Conservation (phyloP, 169 alveolate genomes). For the Theileria sp. region DNA sequence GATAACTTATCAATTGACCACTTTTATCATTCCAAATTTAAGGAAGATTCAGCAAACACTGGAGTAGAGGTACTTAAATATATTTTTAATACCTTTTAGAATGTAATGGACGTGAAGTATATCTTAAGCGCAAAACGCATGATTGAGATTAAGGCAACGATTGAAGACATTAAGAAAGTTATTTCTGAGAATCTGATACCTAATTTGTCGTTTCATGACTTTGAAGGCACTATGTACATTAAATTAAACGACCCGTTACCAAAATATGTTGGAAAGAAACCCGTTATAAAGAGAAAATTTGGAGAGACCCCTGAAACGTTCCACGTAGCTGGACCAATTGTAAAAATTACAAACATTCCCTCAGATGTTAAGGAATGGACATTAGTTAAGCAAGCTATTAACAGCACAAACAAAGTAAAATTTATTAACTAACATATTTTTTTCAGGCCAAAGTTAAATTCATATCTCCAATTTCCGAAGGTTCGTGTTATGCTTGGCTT, state of each 20-base stretch:
- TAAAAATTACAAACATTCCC: slow-evolving; percentile 52
- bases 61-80: slow-evolving; percentile 44
- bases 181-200: slow-evolving; percentile 14
- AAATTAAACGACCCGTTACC: slow-evolving; percentile 40
- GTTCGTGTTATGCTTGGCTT: slow-evolving; percentile 59
- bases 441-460: slow-evolving; percentile 45
- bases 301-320: slow-evolving; percentile 65
- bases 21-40: slow-evolving; percentile 50
- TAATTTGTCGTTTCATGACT: slow-evolving; percentile 27
- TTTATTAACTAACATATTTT: neutral
- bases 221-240: slow-evolving; percentile 38
- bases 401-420: slow-evolving; percentile 28
- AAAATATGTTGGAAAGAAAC: slow-evolving; percentile 47
- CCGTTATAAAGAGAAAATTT: slow-evolving; percentile 53
- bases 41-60: slow-evolving; percentile 42
- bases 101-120: slow-evolving; percentile 59
- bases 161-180: slow-evolving; percentile 47
- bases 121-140: slow-evolving; percentile 62
- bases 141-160: slow-evolving; percentile 53
- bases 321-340: slow-evolving; percentile 59
- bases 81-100: slow-evolving; percentile 1
- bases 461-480: slow-evolving; percentile 57
- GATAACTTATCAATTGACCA: slow-evolving; percentile 57
- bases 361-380: slow-evolving; percentile 38
- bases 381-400: slow-evolving; percentile 47